These are phyloP conservation scores for Cornus controversa DNA, from an alignment of 148 eudicot species.

Conservation along the genomic window DNA sequence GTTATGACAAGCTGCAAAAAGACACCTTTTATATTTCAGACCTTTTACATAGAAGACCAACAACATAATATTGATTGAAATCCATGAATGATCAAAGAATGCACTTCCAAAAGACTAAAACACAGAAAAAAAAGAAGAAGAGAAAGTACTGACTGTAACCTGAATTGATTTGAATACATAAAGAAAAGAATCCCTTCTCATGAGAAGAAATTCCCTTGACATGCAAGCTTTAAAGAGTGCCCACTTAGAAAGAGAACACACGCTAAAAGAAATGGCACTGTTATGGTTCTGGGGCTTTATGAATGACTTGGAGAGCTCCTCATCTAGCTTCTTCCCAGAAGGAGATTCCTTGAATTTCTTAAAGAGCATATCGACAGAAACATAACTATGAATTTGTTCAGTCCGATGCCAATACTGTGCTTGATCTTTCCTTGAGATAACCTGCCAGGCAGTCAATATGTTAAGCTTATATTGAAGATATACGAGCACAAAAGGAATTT, in stretches of 20 bases:
- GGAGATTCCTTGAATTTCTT: constrained; percentile 47
- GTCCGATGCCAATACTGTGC: constrained; percentile 54
- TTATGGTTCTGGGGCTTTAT: constrained; percentile 44
- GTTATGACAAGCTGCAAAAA: constrained; percentile 55
- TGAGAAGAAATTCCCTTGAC: constrained; percentile 71
- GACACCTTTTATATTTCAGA: neutral
- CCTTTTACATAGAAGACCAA: neutral
- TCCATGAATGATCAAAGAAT: neutral
- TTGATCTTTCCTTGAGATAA: constrained; percentile 82
- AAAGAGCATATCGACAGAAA: constrained; percentile 43
- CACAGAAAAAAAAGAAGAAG: neutral
- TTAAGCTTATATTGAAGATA: neutral
- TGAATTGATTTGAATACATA: constrained; percentile 63
- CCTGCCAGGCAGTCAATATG: constrained; percentile 29
- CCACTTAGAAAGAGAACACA: constrained; percentile 59
- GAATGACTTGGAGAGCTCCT: constrained; percentile 46
- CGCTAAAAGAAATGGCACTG: constrained; percentile 40
- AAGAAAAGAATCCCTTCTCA: constrained; percentile 70
- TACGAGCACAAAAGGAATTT: neutral
- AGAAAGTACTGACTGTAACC: constrained; percentile 30
- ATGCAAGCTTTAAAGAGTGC: constrained; percentile 67
- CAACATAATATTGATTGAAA: neutral
- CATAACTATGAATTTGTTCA: constrained; percentile 38
- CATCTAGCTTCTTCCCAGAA: constrained; percentile 40
- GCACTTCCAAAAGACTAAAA: too few relatives aligned